Evolutionary conservation across 2,329 filamentous ascomycete genomes (phyloP), one percentile per base, ranked within the genome.

Genomic region (Clarireedia sp.): DNA sequence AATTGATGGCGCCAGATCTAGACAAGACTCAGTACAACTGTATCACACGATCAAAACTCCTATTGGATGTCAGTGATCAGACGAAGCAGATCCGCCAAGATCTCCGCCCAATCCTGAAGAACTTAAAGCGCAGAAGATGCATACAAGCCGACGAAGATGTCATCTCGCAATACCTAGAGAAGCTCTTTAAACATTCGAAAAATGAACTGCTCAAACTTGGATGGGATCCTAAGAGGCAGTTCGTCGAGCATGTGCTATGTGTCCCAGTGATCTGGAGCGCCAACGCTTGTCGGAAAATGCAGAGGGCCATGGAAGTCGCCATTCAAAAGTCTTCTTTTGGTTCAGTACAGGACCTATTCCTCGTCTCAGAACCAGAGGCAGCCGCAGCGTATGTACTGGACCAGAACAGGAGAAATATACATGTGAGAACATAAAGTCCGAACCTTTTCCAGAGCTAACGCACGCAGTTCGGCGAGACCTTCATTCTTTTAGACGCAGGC

Each of bases 401-500:
- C 3, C 5, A 46, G 54, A 63, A 55, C 12, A 41, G 36, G 19
- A 48, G 41, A 2, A 48, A 38, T 19, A 44, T 59, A 19, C 2
- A 10, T n/a, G 55, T 60, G n/a, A 45, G 54, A 40, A 21, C 16
- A n/a, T 2, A 8, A 2, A 2, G 14, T 9, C 8, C 24, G 24
- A 9, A 9, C 8, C 17, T 17, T 3, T 51, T 16, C 24, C n/a
- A 23, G 16, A 14, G 41, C 45, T 54, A 41, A 48, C 14, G 19
- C 29, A 7, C 4, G 24, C 4, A 36, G 64, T 59, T 37, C 54
- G 57, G 48, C 24, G 63, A 66, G 40, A 60, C 59, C 1, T 64
- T 65, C 45, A 36, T 64, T 4, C 44, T 67, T 16, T 40, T 67
- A 4, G 61, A 64, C 51, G 55, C 59, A 50, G 66, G 66, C 38